Base-by-base conservation (phyloP, 331 rosid species). In the Erythrophleum ivorense region DNA sequence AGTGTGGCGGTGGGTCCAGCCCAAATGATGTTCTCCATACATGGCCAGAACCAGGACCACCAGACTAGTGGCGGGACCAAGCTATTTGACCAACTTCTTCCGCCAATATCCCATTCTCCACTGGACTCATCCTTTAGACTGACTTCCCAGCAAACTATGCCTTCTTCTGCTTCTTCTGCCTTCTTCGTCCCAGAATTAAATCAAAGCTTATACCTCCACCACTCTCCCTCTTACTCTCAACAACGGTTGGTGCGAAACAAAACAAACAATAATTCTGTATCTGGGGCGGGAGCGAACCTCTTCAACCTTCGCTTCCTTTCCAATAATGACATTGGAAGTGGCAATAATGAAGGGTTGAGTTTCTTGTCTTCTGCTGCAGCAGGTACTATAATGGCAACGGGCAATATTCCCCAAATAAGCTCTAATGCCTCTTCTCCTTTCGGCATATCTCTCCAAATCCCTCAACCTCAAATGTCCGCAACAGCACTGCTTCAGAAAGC, bases 401-500 rank as follows among this genome's bases (percentile, higher is more conserved):
- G 82, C 53, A 36, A 36, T 36, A 36, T 36, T 36, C 40, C 40
- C 55, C 88, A 81, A 71, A 76, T 38, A 13, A 85, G 77, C 77
- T 78, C 96, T 7, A 64, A 24, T 16, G 85, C 88, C 0, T 86
- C 96, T 15, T 90, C 98, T 66, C 92, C 91, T 38, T 95, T 89
- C 79, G 88, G 68, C 43, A 31, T 43, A 31, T 63, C 68, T 63
- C 68, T 58, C 2, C 65, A 21, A 13, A 76, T 65, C 24, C 40
- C 40, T 83, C 93, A 0, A 87, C 34, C 88, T 21, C 97, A 90
- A 73, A 95, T 95, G 98, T 95, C 99, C 0, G 98, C 98, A 11
- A 95, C 98, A 14, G 98, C 98, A 16, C 85, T 95, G 34, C 98
- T 95, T 50, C 98, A 95, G 54, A 93, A 92, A 79, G 99, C 98